Conservation (phyloP, 345 rosid genomes). For the Clausena lansium region DNA sequence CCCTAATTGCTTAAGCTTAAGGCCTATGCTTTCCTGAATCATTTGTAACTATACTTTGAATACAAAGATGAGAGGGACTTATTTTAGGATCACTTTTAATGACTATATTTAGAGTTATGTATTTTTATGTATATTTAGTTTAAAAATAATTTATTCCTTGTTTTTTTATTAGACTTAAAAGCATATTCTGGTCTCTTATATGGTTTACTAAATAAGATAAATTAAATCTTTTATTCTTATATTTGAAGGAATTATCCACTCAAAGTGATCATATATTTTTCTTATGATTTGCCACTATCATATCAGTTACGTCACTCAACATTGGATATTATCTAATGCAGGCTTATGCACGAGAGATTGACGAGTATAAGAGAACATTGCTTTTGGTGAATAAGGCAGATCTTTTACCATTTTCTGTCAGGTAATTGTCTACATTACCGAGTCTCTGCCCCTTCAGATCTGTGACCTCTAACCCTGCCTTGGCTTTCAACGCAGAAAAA, state of each 20-base stretch:
- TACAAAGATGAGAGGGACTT: neutral
- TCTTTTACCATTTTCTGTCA: constrained; percentile 71
- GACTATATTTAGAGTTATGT: neutral
- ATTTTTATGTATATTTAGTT: neutral
- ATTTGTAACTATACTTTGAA: neutral
- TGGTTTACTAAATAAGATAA: neutral
- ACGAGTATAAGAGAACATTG: constrained; percentile 73
- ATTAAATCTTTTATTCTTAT: neutral
- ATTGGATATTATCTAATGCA: constrained; percentile 21
- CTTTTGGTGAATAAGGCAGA: constrained; percentile 95
- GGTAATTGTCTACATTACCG: constrained; percentile 33
- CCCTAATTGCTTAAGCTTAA: neutral
- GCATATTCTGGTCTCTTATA: neutral
- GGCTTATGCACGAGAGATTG: constrained; percentile 81
- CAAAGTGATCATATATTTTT: neutral
- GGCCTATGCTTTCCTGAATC: neutral
- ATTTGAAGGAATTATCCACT: neutral
- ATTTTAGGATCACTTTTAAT: neutral
- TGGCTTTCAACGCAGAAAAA: constrained; percentile 48
- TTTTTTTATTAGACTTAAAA: neutral
- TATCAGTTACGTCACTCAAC: neutral
- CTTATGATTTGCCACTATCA: neutral
- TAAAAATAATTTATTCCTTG: neutral
- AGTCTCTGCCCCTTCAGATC: neutral
- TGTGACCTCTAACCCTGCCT: constrained; percentile 4